These are phyloP conservation scores for Arxiozyma heterogenica DNA, from an alignment of 1,139 yeast genomes.

Conservation along the genomic window DNA sequence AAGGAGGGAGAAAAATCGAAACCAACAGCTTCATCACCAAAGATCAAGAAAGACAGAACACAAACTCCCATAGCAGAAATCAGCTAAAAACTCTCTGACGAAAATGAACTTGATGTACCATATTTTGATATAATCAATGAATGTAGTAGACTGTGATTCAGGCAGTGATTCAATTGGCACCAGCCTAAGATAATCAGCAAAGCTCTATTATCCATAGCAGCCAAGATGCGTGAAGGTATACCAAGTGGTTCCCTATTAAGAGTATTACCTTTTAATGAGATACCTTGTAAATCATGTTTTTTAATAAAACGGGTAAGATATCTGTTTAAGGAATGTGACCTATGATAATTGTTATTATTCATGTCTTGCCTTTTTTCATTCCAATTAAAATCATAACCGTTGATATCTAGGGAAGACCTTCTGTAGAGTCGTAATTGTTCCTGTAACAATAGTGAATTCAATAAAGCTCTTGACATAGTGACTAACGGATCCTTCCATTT, in stretches of 20 bases:
- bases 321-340: not conserved
- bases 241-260: not conserved
- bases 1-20: not conserved
- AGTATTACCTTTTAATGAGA: not conserved
- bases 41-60: not conserved
- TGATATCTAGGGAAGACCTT: slow-evolving; percentile 8
- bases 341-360: not conserved
- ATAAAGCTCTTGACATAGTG: not conserved
- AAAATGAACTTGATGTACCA: not conserved
- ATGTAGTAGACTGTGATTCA: not conserved
- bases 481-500: not conserved
- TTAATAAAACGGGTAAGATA: not conserved
- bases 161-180: not conserved
- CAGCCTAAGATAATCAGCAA: not conserved
- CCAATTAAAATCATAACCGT: slow-evolving; percentile 13
- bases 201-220: not conserved
- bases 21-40: not conserved
- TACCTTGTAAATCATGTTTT: not conserved
- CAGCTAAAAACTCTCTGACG: not conserved
- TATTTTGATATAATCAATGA: not conserved
- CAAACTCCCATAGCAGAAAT: too few relatives aligned
- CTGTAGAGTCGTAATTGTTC: slow-evolving; percentile 7
- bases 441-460: not conserved
- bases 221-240: not conserved
- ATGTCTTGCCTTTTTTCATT: slow-evolving; percentile 3